Percentiles rank a stretch among this genome's conserved stretches.
These are phyloP conservation scores for Phaeoacremonium minimum DNA, from an alignment of 2,329 filamentous ascomycete genomes.

Conservation along the genomic window DNA sequence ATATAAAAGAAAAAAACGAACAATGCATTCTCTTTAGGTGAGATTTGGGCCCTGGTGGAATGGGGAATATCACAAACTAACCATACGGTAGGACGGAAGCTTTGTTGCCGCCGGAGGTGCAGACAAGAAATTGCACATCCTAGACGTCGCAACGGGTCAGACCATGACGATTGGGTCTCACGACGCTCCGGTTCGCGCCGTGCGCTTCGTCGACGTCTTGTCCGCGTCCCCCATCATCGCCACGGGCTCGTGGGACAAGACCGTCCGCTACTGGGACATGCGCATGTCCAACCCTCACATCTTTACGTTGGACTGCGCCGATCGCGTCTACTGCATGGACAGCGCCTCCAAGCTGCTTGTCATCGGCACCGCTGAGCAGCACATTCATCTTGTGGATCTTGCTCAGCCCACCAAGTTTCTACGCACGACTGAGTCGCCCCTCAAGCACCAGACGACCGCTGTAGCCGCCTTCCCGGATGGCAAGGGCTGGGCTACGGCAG, in stretches of 20 bases:
- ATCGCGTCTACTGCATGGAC: slow-evolving; percentile 40
- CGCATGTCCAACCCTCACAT: slow-evolving; percentile 37
- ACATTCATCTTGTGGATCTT: slow-evolving; percentile 26
- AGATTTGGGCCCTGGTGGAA: slow-evolving; percentile 2
- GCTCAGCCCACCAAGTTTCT: slow-evolving; percentile 13
- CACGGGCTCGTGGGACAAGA: slow-evolving; percentile 50
- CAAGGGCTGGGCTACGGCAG: slow-evolving; percentile 19
- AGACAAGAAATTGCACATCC: slow-evolving; percentile 22
- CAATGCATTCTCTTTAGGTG: slow-evolving; percentile 13
- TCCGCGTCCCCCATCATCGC: slow-evolving; percentile 18
- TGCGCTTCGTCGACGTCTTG: slow-evolving; percentile 24
- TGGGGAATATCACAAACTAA: too few relatives aligned
- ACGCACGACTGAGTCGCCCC: slow-evolving; percentile 13
- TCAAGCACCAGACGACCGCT: slow-evolving; percentile 21
- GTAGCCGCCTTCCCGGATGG: slow-evolving; percentile 20
- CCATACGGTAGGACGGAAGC: slow-evolving; percentile 28
- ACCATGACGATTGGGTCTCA: slow-evolving; percentile 20
- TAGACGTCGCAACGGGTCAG: slow-evolving; percentile 20
- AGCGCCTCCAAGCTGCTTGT: slow-evolving; percentile 19
- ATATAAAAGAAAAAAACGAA: slow-evolving; percentile 13
- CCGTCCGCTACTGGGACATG: slow-evolving; percentile 53
- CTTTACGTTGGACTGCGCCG: slow-evolving; percentile 38
- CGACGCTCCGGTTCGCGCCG: slow-evolving; percentile 22
- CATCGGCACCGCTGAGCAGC: slow-evolving; percentile 22
- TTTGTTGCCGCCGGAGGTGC: slow-evolving; percentile 23